These are phyloP conservation scores for Leishmania turanica DNA, from an alignment of 208 protist species.

Conservation along the genomic window DNA sequence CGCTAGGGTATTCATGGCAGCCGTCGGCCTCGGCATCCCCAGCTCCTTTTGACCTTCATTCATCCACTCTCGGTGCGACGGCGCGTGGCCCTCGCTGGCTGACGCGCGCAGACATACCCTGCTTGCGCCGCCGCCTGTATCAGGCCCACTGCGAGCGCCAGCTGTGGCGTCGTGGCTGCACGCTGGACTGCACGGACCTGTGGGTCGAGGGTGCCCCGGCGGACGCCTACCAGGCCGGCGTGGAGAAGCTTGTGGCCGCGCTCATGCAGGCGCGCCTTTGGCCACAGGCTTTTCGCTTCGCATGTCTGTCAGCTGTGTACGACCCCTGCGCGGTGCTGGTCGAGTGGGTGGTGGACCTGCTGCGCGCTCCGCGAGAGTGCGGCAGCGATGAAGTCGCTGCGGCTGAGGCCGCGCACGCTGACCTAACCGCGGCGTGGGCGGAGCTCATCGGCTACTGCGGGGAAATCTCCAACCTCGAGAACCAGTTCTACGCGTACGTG, in stretches of 20 bases:
- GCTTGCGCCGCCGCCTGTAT: constrained; percentile 69
- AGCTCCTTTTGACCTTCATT: constrained; percentile 1
- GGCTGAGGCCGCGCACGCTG: constrained; percentile 28
- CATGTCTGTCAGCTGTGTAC: constrained; percentile 37
- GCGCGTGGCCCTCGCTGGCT: constrained; percentile 33
- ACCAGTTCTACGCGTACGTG: constrained; percentile 59
- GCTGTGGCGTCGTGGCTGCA: constrained; percentile 58
- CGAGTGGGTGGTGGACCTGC: constrained; percentile 64
- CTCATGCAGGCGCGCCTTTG: constrained; percentile 77
- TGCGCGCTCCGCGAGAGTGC: constrained; percentile 24
- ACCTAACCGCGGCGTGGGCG: constrained; percentile 50
- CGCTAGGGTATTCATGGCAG: constrained; percentile 44
- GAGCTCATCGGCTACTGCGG: constrained; percentile 55
- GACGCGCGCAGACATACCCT: constrained; percentile 67
- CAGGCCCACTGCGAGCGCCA: constrained; percentile 83
- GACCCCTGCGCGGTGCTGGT: constrained; percentile 56
- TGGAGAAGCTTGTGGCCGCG: constrained; percentile 54
- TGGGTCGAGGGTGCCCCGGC: constrained; percentile 64
- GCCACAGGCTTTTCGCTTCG: constrained; percentile 70
- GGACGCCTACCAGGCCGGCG: constrained; percentile 39
- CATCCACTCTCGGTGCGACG: neutral
- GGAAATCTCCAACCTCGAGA: constrained; percentile 59
- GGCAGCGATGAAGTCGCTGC: neutral
- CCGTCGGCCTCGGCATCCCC: constrained; percentile 18
- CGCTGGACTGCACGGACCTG: constrained; percentile 75